Conservation (phyloP, 169 alveolate genomes). For the Babesia bigemina region DNA sequence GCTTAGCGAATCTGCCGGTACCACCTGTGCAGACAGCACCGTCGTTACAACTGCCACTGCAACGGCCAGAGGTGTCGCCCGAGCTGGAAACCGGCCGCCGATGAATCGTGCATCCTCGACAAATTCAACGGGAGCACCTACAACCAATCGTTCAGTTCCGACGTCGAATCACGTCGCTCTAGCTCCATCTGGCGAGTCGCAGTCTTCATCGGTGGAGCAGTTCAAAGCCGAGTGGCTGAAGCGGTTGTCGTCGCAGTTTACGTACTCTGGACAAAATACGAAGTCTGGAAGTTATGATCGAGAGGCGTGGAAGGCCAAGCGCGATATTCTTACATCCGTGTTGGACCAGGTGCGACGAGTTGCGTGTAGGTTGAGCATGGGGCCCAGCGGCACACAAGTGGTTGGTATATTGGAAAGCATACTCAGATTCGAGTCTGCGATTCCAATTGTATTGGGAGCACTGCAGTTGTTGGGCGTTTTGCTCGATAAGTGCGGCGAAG, state of each 20-base stretch:
- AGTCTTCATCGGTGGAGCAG: neutral
- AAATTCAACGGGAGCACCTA: neutral
- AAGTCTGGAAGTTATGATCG: conserved; percentile 20
- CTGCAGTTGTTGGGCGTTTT: conserved; percentile 16
- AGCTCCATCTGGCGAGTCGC: neutral
- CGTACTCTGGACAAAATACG: neutral
- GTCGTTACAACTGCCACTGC: neutral
- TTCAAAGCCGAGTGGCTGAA: conserved; percentile 19
- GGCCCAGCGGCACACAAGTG: conserved; percentile 11
- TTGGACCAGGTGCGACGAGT: conserved; percentile 10
- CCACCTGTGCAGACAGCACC: neutral
- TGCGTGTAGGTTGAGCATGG: conserved; percentile 1
- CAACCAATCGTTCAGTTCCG: too few species aligned
- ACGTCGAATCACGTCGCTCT: neutral
- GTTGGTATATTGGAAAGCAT: conserved; percentile 25
- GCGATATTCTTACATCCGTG: conserved; percentile 5
- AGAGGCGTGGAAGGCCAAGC: conserved; percentile 60
- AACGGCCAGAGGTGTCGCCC: neutral
- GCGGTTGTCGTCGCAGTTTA: conserved; percentile 8
- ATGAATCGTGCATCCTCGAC: too few species aligned
- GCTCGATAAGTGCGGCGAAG: conserved; percentile 27
- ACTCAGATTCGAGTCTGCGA: conserved; percentile 56
- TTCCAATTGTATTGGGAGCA: conserved; percentile 40
- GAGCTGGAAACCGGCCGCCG: too few species aligned
- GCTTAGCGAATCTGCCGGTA: neutral